Evolutionary conservation across 257 asterid species (phyloP).

Genomic region (Solanum chmielewskii): DNA sequence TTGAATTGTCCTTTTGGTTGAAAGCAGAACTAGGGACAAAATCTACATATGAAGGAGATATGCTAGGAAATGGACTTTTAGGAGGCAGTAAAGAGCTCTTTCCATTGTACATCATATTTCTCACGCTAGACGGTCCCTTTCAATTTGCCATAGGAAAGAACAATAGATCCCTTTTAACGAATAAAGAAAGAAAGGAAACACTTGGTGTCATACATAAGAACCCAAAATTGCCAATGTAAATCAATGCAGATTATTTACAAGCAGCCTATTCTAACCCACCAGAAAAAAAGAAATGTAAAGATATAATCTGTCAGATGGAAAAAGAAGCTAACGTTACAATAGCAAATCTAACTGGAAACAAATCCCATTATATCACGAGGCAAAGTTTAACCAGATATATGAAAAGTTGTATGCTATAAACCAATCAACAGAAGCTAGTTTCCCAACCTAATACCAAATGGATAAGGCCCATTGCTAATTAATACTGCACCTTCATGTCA

Average conservation of each 20-base stretch:
- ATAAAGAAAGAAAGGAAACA: not conserved
- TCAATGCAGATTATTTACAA: not conserved
- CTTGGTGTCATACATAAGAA: not conserved
- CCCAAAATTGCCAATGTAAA: not conserved
- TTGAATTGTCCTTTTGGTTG: slow-evolving; percentile 31
- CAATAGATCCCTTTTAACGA: slow-evolving; percentile 29
- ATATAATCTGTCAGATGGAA: not conserved
- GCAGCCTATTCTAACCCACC: not conserved
- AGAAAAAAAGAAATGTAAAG: not conserved
- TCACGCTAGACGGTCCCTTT: slow-evolving; percentile 60
- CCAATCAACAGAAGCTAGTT: not conserved
- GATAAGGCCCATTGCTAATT: not conserved
- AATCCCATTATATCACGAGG: not conserved
- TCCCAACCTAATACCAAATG: not conserved
- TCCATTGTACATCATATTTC: slow-evolving; percentile 56
- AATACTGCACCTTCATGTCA: not conserved
- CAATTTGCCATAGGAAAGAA: slow-evolving; percentile 55
- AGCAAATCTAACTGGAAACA: not conserved
- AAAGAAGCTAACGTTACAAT: not conserved
- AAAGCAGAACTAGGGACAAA: slow-evolving; percentile 45
- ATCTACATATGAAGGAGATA: slow-evolving; percentile 51
- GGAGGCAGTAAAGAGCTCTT: slow-evolving; percentile 77
- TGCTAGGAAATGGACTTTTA: slow-evolving; percentile 76
- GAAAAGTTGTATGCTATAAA: not conserved
- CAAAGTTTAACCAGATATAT: not conserved